Conservation (phyloP, 192 early-diverging fungal species). For the Linderina pennispora region DNA sequence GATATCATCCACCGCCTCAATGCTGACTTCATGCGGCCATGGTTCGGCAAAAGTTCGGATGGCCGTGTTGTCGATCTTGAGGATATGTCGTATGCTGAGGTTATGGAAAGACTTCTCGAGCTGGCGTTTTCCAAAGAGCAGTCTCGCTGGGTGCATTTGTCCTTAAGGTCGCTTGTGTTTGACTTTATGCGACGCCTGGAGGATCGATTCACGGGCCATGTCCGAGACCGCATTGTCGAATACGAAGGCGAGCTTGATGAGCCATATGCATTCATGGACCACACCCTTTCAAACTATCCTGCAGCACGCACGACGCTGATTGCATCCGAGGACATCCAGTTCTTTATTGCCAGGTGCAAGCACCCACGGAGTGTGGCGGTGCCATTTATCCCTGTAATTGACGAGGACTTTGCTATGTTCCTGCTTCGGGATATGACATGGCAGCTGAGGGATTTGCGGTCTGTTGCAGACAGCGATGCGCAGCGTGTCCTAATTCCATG, state of each 20-base stretch:
- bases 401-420: constrained; percentile 87
- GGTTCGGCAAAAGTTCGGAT: constrained; percentile 76
- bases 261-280: constrained; percentile 16
- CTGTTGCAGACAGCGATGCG: constrained; percentile 76
- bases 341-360: constrained; percentile 5
- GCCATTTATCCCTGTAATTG: constrained; percentile 79
- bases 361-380: constrained; percentile 72
- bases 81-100: constrained; percentile 85
- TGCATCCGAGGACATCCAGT: not conserved
- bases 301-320: not conserved
- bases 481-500: constrained; percentile 76
- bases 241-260: not conserved
- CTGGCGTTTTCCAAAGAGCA: constrained; percentile 65
- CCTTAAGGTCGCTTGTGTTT: constrained; percentile 65
- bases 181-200: constrained; percentile 80
- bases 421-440: constrained; percentile 93
- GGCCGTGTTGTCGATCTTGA: constrained; percentile 64
- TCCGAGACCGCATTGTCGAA: not conserved
- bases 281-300: not conserved
- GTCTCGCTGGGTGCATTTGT: constrained; percentile 69
- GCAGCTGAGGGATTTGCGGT: constrained; percentile 81
- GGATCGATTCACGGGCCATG: constrained; percentile 58
- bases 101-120: constrained; percentile 67
- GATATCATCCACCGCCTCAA: constrained; percentile 82
- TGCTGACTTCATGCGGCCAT: constrained; percentile 84